phyloP scores from a whole-genome alignment of 371 early-diverging fungal genomes.

The Capillidium rhysosporum region DNA sequence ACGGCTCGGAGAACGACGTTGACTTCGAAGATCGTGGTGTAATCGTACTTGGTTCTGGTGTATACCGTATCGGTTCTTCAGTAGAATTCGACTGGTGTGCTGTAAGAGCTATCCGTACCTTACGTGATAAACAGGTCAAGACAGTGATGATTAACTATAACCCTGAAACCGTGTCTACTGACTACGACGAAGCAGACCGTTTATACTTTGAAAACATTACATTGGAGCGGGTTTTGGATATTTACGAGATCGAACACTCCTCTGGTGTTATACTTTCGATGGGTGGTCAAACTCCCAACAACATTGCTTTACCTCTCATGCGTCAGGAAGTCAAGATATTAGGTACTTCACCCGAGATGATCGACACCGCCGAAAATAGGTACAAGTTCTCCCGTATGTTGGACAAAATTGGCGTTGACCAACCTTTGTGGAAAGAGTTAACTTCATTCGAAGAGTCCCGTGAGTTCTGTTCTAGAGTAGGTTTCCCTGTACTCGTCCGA shows the following conservation, averaged over 20 bases:
- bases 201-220: slow-evolving; percentile 85
- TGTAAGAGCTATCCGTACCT: slow-evolving; percentile 58
- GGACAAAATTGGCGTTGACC: slow-evolving; percentile 80
- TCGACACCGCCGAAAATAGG: slow-evolving; percentile 84
- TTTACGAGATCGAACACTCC: slow-evolving; percentile 66
- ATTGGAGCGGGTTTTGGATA: slow-evolving; percentile 81
- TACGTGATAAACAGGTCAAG: slow-evolving; percentile 51
- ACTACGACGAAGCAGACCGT: slow-evolving; percentile 87
- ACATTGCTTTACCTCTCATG: slow-evolving; percentile 70
- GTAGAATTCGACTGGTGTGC: slow-evolving; percentile 94
- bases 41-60: slow-evolving; percentile 90
- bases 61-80: slow-evolving; percentile 82
- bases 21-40: slow-evolving; percentile 64
- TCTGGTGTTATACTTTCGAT: slow-evolving; percentile 67
- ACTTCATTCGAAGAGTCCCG: slow-evolving; percentile 56
- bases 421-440: slow-evolving; percentile 86
- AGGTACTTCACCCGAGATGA: slow-evolving; percentile 77
- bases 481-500: slow-evolving; percentile 82
- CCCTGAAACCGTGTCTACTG: slow-evolving; percentile 91
- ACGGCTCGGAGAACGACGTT: slow-evolving; percentile 66
- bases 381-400: slow-evolving; percentile 77
- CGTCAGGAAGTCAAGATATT: slow-evolving; percentile 48
- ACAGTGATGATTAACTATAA: slow-evolving; percentile 95
- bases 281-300: slow-evolving; percentile 86
- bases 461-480: slow-evolving; percentile 59